These are phyloP conservation scores for Rugonectria rugulosa DNA, from an alignment of 2,329 filamentous ascomycete species.

Conservation along the genomic window DNA sequence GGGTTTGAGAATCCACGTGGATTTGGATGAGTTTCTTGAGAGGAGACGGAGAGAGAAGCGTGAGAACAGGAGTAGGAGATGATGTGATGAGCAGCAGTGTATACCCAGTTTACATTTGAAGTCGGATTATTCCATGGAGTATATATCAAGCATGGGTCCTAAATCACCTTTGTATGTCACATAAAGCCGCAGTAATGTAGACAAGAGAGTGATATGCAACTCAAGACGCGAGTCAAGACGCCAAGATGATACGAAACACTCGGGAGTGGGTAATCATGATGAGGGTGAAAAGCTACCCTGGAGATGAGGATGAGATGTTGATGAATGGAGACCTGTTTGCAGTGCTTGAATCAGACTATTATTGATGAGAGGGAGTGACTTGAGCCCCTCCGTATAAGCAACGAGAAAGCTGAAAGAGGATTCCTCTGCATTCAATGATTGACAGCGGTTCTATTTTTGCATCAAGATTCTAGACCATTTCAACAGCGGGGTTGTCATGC, in stretches of 20 bases:
- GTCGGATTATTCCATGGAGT: neutral
- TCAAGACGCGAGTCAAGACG: too few species aligned
- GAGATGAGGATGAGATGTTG: neutral
- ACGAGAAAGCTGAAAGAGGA: too few species aligned
- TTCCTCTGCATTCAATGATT: too few species aligned
- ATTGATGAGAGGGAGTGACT: too few species aligned
- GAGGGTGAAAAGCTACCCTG: neutral
- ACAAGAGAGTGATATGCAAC: too few species aligned
- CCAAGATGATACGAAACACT: neutral
- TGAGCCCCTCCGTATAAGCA: too few species aligned
- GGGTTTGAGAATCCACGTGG: conserved; percentile 59
- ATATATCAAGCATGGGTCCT: too few species aligned
- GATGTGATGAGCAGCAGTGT: neutral
- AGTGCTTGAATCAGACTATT: too few species aligned
- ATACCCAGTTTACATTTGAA: neutral
- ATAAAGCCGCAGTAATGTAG: too few species aligned
- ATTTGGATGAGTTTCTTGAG: conserved; percentile 58
- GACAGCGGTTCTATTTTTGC: neutral
- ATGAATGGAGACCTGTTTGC: neutral
- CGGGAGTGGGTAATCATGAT: neutral
- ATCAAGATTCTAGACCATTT: neutral
- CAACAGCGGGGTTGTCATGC: neutral
- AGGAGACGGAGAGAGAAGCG: conserved; percentile 39
- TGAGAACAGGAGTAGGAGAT: conserved; percentile 13
- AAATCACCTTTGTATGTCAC: too few species aligned